Conservation (phyloP, 208 protist species). For the Novymonas esmeraldas region DNA sequence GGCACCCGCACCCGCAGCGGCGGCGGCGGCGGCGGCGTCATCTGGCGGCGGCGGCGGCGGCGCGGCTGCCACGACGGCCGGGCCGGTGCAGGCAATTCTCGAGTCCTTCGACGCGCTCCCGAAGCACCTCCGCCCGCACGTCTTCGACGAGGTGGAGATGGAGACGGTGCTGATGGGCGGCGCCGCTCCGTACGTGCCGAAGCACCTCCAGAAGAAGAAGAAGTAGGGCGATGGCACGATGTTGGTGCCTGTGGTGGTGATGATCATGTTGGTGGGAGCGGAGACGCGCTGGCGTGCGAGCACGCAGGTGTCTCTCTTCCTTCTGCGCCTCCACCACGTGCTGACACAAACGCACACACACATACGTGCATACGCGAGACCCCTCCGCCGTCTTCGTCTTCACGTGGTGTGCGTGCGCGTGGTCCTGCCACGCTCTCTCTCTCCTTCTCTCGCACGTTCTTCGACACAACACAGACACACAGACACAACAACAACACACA, state of each 20-base stretch:
- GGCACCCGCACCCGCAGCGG: not conserved
- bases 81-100: conserved; percentile 27
- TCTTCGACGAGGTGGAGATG: conserved; percentile 75
- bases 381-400: no score
- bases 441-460: no score
- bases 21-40: not conserved
- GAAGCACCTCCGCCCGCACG: conserved; percentile 50
- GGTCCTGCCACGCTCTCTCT: no score
- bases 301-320: no score
- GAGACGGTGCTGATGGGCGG: conserved; percentile 79
- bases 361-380: not conserved
- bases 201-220: conserved; percentile 77
- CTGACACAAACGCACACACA: not conserved
- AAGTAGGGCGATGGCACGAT: no score
- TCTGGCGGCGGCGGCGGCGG: conserved; percentile 7
- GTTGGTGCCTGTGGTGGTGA: no score
- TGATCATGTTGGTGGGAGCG: conserved; percentile 13
- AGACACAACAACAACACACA: no score
- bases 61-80: not conserved
- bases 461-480: no score
- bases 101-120: conserved; percentile 71
- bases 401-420: no score
- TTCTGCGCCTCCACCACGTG: no score
- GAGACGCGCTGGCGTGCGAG: no score
- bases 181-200: conserved; percentile 77